A percentile compares a stretch with the other conserved stretches of the same genome.
Conservation (phyloP, 2,329 filamentous ascomycete species). For the Akanthomyces dipterigenus region DNA sequence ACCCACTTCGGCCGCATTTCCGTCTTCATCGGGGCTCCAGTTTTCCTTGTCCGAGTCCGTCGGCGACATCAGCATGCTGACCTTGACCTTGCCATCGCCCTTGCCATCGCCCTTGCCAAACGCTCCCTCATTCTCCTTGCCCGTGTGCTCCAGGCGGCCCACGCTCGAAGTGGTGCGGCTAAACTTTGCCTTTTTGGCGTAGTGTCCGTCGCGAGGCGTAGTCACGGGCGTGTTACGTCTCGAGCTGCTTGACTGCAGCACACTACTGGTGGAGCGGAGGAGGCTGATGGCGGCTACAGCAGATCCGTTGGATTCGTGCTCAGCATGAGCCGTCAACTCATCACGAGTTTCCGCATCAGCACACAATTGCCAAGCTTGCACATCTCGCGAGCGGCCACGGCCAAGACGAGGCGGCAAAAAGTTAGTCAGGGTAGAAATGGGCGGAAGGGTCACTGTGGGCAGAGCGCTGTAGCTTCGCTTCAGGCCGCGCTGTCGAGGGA, state of each 20-base stretch:
- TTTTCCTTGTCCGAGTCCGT: constrained; percentile 93
- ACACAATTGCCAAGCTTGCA: constrained; percentile 85
- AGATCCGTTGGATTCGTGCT: constrained; percentile 72
- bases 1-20: constrained; percentile 26
- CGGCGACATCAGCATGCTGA: constrained; percentile 32
- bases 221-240: constrained; percentile 55
- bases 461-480: constrained; percentile 67
- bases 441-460: constrained; percentile 49
- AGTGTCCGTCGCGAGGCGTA: constrained; percentile 17
- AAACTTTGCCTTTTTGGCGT: constrained; percentile 55
- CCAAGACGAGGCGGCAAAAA: constrained; percentile 48
- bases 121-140: constrained; percentile 14
- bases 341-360: constrained; percentile 75
- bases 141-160: constrained; percentile 48
- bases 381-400: constrained; percentile 75
- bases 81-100: constrained; percentile 29
- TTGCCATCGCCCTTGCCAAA: constrained; percentile 20
- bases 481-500: constrained; percentile 47
- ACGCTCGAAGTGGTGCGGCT: constrained; percentile 55
- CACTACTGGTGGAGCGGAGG: constrained; percentile 59
- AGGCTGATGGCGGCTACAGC: constrained; percentile 77
- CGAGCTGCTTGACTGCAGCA: constrained; percentile 48
- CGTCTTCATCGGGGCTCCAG: constrained; percentile 56
- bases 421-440: constrained; percentile 46
- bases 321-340: constrained; percentile 71